phyloP scores from a whole-genome alignment of 192 early-diverging fungal species.

The Linnemannia hyalina region DNA sequence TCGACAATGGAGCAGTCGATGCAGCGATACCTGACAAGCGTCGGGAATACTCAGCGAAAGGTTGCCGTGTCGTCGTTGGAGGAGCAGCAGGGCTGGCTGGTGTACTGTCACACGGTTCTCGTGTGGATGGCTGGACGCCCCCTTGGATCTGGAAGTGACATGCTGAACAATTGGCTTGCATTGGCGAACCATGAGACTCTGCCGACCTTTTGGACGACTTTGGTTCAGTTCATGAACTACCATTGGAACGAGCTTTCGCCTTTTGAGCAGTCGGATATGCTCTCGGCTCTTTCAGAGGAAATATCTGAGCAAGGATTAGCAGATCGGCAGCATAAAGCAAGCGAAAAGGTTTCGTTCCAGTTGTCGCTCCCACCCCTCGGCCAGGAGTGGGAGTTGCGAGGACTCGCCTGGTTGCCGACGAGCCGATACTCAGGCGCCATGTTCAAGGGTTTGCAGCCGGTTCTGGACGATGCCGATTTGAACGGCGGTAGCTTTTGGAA shows the following conservation, averaged over 20 bases:
- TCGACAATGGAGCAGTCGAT: conserved; percentile 56
- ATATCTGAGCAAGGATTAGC: background rate
- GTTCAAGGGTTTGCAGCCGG: conserved; percentile 33
- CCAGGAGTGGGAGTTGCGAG: conserved; percentile 65
- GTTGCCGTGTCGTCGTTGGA: conserved; percentile 12
- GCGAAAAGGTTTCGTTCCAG: conserved; percentile 20
- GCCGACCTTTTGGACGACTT: conserved; percentile 50
- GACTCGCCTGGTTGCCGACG: conserved; percentile 61
- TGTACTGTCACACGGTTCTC: conserved; percentile 64
- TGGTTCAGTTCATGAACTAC: conserved; percentile 53
- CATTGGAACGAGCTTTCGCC: conserved; percentile 44
- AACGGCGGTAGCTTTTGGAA: conserved; percentile 47
- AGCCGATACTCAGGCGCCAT: conserved; percentile 17
- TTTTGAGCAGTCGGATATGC: conserved; percentile 54
- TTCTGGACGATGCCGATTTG: conserved; percentile 32
- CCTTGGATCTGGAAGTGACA: conserved; percentile 39
- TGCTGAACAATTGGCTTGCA: conserved; percentile 34
- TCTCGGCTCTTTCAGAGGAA: conserved; percentile 45
- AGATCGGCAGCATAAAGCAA: background rate
- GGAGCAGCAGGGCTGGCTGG: conserved; percentile 58
- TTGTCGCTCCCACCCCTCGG: conserved; percentile 56
- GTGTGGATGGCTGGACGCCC: conserved; percentile 64
- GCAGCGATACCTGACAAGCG: conserved; percentile 43
- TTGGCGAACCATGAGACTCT: conserved; percentile 26
- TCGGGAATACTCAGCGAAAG: conserved; percentile 14